These are phyloP conservation scores for Aspergillus homomorphus DNA, from an alignment of 495 filamentous ascomycete genomes.

Conservation along the genomic window DNA sequence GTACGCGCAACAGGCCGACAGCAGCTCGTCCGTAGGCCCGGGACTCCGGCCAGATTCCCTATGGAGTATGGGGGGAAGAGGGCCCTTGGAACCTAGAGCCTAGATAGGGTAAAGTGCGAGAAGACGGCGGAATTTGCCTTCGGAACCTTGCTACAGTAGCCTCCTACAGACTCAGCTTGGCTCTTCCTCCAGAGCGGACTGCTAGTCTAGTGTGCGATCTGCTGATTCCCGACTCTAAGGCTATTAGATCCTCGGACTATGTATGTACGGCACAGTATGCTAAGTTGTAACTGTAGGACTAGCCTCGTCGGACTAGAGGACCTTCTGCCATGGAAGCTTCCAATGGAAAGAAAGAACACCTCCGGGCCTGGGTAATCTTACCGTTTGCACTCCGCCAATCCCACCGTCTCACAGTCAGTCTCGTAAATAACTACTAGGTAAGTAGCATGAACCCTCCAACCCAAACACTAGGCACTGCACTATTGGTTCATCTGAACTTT, in stretches of 20 bases:
- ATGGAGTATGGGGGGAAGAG: background rate
- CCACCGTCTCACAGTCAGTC: background rate
- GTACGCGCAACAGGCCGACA: background rate
- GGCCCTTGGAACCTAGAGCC: no score
- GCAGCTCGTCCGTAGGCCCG: constrained; percentile 15
- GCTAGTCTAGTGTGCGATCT: background rate
- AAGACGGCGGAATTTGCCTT: no score
- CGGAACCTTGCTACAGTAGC: no score
- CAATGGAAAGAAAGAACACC: background rate
- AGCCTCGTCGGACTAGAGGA: background rate
- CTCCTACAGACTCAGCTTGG: background rate
- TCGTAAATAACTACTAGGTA: no score
- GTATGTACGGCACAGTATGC: background rate
- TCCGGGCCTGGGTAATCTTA: background rate
- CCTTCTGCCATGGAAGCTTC: background rate
- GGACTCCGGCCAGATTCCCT: background rate
- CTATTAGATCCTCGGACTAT: background rate
- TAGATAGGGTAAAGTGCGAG: no score
- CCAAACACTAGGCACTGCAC: constrained; percentile 1
- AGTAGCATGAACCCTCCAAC: background rate
- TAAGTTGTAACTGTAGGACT: background rate
- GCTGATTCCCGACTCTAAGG: background rate
- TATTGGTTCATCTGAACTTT: constrained; percentile 7
- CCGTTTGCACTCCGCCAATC: background rate
- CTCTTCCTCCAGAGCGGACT: background rate